These are phyloP conservation scores for Hypholoma fasciculare DNA, from an alignment of 768 basidiomycete species.

Conservation along the genomic window DNA sequence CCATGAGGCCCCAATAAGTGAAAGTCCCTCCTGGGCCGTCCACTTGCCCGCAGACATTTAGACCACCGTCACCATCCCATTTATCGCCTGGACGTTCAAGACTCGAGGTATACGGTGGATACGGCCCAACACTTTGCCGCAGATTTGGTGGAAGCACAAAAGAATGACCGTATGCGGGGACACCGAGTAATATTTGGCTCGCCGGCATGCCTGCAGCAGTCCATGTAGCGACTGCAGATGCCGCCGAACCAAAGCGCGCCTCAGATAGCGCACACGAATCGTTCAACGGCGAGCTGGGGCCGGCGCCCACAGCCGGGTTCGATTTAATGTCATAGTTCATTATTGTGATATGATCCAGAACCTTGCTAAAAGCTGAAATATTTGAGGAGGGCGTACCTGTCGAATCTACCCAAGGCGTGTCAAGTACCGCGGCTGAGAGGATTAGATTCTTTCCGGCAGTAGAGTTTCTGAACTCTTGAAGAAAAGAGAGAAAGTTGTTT, in stretches of 20 bases:
- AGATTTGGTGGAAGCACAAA: constrained; percentile 43
- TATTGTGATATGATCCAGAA: constrained; percentile 73
- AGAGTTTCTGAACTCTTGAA: constrained; percentile 64
- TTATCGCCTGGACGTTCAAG: constrained; percentile 51
- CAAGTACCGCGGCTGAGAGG: constrained; percentile 71
- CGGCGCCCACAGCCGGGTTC: constrained; percentile 53
- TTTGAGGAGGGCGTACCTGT: constrained; percentile 58
- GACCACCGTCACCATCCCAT: constrained; percentile 48
- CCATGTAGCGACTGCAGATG: constrained; percentile 75
- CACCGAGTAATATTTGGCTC: constrained; percentile 74
- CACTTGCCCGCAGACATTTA: constrained; percentile 60
- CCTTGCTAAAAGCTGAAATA: constrained; percentile 63
- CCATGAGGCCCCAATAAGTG: constrained; percentile 64
- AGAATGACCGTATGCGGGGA: constrained; percentile 84
- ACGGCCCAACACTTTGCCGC: constrained; percentile 36
- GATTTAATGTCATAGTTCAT: constrained; percentile 76
- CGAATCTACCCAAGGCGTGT: constrained; percentile 63
- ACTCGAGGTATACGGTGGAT: constrained; percentile 49
- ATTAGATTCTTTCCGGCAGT: constrained; percentile 56
- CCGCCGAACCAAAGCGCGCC: constrained; percentile 72
- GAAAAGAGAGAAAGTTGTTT: constrained; percentile 76
- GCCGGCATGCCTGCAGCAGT: constrained; percentile 73
- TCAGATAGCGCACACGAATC: constrained; percentile 67
- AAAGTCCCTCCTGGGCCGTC: constrained; percentile 56
- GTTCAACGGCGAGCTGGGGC: constrained; percentile 83